Percentiles rank a stretch among this genome's conserved stretches.
Evolutionary conservation across 2,329 filamentous ascomycete species (phyloP).

Genomic region (Fusarium sarcochroum): DNA sequence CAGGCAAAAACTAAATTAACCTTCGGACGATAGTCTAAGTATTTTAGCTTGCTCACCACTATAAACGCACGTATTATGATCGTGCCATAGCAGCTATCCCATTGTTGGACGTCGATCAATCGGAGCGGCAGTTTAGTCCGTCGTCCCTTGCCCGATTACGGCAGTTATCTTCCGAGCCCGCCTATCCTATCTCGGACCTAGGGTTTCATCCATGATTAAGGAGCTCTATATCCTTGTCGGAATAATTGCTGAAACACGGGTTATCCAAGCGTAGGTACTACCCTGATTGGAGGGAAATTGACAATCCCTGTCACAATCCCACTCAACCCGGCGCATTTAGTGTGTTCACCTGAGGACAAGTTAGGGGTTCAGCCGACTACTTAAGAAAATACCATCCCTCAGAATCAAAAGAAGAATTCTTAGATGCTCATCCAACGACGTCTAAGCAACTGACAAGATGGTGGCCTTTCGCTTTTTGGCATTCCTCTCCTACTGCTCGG

Average conservation of each 20-base stretch:
- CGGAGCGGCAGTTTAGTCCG: conserved; percentile 8
- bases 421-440: not conserved
- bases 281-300: conserved; percentile 35
- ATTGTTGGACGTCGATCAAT: not conserved
- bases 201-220: conserved; percentile 28
- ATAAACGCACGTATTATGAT: no score
- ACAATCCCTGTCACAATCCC: not conserved
- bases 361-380: not conserved
- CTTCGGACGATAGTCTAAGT: no score
- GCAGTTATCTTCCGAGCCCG: not conserved
- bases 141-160: not conserved
- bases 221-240: conserved; percentile 9
- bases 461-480: conserved; percentile 19
- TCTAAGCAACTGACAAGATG: conserved; percentile 23
- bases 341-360: not conserved
- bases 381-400: conserved; percentile 2
- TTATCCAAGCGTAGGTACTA: rapidly evolving
- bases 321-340: conserved; percentile 6
- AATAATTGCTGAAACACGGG: conserved; percentile 10
- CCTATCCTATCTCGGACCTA: not conserved
- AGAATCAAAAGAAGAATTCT: no score
- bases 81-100: not conserved
- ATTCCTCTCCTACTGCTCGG: conserved; percentile 33
- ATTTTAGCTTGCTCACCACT: no score
- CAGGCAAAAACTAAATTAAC: no score